Percentiles rank a stretch among this genome's conserved stretches.
Conservation (phyloP, 306 rosid genomes). For the Nissolia schottii region DNA sequence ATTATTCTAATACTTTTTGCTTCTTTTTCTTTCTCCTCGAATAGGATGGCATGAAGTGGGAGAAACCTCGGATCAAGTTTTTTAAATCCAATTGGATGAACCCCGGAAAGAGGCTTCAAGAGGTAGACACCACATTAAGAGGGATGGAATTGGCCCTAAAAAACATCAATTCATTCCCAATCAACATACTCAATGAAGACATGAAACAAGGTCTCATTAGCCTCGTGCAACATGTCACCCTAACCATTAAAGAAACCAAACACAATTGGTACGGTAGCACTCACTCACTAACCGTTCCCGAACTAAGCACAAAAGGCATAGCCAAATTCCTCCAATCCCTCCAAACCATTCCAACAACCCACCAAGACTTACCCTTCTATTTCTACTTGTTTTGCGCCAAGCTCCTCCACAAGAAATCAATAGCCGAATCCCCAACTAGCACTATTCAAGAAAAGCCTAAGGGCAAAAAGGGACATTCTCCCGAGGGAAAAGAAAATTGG, state of each 20-base stretch:
- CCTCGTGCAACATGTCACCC: conserved; percentile 27
- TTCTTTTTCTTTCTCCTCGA: neutral
- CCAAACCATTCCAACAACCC: conserved; percentile 33
- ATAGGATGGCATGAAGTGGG: conserved; percentile 61
- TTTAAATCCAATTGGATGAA: conserved; percentile 1
- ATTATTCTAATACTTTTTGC: too few species aligned
- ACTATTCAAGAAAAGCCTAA: neutral
- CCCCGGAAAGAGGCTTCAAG: conserved; percentile 31
- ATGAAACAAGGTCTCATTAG: conserved; percentile 32
- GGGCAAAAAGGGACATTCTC: neutral
- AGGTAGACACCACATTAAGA: conserved; percentile 29
- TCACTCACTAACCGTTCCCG: conserved; percentile 44
- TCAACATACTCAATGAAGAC: conserved; percentile 17
- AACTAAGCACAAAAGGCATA: conserved; percentile 22
- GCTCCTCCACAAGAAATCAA: conserved; percentile 29
- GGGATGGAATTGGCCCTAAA: conserved; percentile 65
- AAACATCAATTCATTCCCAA: conserved; percentile 38
- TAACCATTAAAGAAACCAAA: conserved; percentile 13
- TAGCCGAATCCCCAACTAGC: neutral
- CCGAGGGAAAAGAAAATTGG: neutral
- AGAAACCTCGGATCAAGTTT: conserved; percentile 31
- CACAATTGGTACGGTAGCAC: conserved; percentile 2
- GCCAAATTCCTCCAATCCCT: conserved; percentile 32
- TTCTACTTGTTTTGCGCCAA: conserved; percentile 57
- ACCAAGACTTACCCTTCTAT: conserved; percentile 39